Evolutionary conservation across 2,329 filamentous ascomycete species (phyloP), one percentile per base, ranked within the genome.

Genomic region (Colletotrichum agaves): DNA sequence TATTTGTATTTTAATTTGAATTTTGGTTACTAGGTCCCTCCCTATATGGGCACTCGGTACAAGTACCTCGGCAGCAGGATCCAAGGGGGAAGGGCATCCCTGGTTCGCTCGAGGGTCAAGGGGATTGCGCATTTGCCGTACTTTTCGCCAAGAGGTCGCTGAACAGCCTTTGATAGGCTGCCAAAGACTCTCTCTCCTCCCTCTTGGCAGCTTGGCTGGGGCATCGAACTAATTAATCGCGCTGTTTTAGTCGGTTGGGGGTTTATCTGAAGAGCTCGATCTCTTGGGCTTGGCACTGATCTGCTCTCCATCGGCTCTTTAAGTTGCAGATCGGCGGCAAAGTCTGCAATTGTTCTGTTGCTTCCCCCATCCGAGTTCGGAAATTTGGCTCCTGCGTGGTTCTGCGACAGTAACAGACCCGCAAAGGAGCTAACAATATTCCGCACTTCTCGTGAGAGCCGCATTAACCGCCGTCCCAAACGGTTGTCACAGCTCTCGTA

Each of bases 131-230:
- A 49, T 15, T 8, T 43, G 27, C 31, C 15, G 21, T 35, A 19
- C n/a, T 39, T 58, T 23, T 33, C 23, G 39, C 43, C 33, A 50
- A 39, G 44, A 12, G 55, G 19, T 46, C 39, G 33, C 58, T 58
- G 58, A 61, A 49, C 39, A 46, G 33, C 33, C 55, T 17, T 27
- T 56, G 58, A n/a, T 43, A n/a, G 27, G 13, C 41, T 33, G 31
- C 11, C 55, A 43, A 37, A 5, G 17, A 23, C 21, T 23, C 21
- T 1, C 60, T 12, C 27, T 44, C 33, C n/a, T 33, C 35, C 31
- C 33, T 13, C 53, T 67, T 64, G 53, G 64, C 64, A 37, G 19
- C 64, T 64, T 67, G 64, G 61, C 61, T 19, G 31, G 37, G 4
- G 21, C 59, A 39, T 17, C 39, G 35, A 10, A 21, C 27, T 27